Conservation (phyloP, 1,284 basidiomycete species). For the Albatrellus sp. region DNA sequence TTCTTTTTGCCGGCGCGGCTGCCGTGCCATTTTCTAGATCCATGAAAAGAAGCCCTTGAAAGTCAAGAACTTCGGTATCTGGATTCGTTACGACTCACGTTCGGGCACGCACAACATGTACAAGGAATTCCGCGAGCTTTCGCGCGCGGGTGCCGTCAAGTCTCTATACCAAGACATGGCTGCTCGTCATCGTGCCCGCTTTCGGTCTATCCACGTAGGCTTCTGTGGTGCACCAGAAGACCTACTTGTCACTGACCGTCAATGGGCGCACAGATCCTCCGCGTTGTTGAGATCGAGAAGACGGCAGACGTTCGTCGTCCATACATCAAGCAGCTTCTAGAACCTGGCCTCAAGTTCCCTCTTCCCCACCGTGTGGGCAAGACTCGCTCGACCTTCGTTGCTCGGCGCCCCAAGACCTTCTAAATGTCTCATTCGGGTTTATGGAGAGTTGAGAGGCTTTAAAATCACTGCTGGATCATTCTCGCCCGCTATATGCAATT, state of each 20-base stretch:
- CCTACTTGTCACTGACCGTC: neutral
- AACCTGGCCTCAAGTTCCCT: constrained; percentile 92
- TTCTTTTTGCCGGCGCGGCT: too few species aligned
- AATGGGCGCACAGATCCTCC: constrained; percentile 56
- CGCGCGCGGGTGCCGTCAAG: constrained; percentile 92
- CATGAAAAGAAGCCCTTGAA: constrained; percentile 95
- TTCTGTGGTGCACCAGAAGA: too few species aligned
- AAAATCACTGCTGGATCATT: neutral
- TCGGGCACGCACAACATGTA: constrained; percentile 98
- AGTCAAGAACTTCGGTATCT: constrained; percentile 99
- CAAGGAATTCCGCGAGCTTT: constrained; percentile 97
- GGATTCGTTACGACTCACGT: constrained; percentile 98
- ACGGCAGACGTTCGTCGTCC: constrained; percentile 84
- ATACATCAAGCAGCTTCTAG: constrained; percentile 95
- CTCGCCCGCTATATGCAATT: neutral
- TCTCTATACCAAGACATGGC: constrained; percentile 99
- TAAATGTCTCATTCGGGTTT: constrained; percentile 13
- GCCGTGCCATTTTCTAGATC: constrained; percentile 45
- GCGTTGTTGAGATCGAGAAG: constrained; percentile 91
- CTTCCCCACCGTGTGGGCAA: constrained; percentile 85
- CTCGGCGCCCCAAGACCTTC: constrained; percentile 63
- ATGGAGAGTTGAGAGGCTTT: neutral
- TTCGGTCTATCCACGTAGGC: constrained; percentile 91
- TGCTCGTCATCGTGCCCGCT: constrained; percentile 96
- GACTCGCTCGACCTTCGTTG: constrained; percentile 61